Evolutionary conservation across 148 eudicot genomes (phyloP).

Genomic region (Chenopodium album): DNA sequence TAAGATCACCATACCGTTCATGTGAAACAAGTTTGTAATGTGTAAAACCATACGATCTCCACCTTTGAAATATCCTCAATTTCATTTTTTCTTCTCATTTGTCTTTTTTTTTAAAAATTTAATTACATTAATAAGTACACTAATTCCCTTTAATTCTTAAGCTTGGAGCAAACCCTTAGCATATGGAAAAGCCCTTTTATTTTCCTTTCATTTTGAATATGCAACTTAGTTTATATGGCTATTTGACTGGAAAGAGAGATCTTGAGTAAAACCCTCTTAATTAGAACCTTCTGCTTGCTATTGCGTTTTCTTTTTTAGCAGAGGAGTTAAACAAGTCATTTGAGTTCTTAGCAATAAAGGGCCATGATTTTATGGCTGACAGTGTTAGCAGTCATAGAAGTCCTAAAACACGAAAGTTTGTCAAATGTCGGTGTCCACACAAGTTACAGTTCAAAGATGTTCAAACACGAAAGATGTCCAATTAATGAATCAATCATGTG

Average conservation of each 20-base stretch:
- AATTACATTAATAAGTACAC: too few species aligned
- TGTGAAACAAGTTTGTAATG: neutral
- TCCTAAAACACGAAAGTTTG: neutral
- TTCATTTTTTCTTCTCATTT: neutral
- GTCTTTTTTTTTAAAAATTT: too few species aligned
- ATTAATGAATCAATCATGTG: neutral
- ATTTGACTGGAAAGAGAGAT: neutral
- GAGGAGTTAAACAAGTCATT: neutral
- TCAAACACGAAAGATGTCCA: neutral
- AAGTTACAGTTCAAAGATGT: neutral
- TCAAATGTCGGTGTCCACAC: neutral
- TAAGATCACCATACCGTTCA: neutral
- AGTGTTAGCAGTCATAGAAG: neutral
- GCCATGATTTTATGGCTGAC: neutral
- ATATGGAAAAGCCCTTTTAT: neutral
- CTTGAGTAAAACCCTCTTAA: neutral
- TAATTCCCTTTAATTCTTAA: neutral
- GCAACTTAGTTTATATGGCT: too few species aligned
- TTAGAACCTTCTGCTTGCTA: neutral
- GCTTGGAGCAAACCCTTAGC: neutral
- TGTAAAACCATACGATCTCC: neutral
- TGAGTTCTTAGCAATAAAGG: neutral
- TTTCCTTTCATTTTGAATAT: neutral
- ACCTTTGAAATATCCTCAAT: neutral
- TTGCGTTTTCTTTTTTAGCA: neutral